Evolutionary conservation across 2,329 filamentous ascomycete species (phyloP).

Genomic region (Pseudocercospora cruenta): DNA sequence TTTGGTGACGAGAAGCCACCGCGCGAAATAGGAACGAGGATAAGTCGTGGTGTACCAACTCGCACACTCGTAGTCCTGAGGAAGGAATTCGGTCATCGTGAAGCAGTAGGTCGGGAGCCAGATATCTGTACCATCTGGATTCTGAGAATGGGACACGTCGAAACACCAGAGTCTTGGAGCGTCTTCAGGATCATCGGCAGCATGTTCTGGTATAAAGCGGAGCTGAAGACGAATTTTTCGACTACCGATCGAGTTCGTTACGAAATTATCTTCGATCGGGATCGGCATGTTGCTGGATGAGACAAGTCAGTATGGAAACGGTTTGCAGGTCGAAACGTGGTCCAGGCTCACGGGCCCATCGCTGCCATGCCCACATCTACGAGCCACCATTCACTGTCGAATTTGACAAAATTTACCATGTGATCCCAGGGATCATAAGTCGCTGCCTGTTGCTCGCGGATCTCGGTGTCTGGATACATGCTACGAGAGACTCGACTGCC

Average conservation of each 20-base stretch:
- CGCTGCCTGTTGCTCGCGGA: slow-evolving; percentile 19
- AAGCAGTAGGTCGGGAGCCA: slow-evolving; percentile 69
- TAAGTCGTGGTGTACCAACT: slow-evolving; percentile 59
- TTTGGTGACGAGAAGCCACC: slow-evolving; percentile 56
- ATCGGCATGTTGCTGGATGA: slow-evolving; percentile 37
- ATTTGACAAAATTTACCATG: slow-evolving; percentile 49
- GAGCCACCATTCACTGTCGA: slow-evolving; percentile 27
- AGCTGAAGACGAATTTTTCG: slow-evolving; percentile 26
- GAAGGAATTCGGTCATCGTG: slow-evolving; percentile 65
- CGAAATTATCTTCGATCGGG: slow-evolving; percentile 37
- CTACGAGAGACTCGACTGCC: slow-evolving; percentile 43
- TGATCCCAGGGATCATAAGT: slow-evolving; percentile 41
- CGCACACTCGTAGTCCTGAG: slow-evolving; percentile 62
- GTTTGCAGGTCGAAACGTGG: slow-evolving; percentile 4
- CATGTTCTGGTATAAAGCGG: slow-evolving; percentile 21
- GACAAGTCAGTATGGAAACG: neutral
- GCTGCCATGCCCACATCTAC: slow-evolving; percentile 49
- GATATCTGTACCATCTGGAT: slow-evolving; percentile 36
- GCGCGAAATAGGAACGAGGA: slow-evolving; percentile 58
- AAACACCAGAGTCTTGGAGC: slow-evolving; percentile 49
- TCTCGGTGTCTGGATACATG: slow-evolving; percentile 21
- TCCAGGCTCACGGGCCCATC: slow-evolving; percentile 39
- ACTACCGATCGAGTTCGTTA: slow-evolving; percentile 19
- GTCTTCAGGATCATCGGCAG: slow-evolving; percentile 22
- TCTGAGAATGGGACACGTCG: slow-evolving; percentile 35